These are phyloP conservation scores for Solanum clarkiae DNA, from an alignment of 257 asterid species.

Conservation along the genomic window DNA sequence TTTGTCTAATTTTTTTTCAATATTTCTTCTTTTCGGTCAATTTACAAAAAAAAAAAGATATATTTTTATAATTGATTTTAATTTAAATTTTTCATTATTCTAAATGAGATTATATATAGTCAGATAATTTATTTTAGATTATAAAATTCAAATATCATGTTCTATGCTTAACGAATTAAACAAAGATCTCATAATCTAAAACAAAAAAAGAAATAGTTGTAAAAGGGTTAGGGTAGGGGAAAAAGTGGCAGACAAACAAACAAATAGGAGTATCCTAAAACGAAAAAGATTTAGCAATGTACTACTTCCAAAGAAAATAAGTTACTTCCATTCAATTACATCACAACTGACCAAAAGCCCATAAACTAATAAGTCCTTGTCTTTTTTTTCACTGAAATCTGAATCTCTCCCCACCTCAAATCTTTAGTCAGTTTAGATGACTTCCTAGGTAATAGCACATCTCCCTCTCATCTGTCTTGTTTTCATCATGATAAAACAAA, in stretches of 20 bases:
- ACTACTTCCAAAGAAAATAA: not conserved
- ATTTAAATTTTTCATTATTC: too few species aligned
- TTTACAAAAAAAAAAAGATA: too few species aligned
- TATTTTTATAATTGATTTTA: too few species aligned
- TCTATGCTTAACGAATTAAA: too few species aligned
- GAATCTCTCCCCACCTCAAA: constrained; percentile 9
- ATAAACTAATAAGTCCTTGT: not conserved
- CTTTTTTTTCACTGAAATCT: constrained; percentile 4
- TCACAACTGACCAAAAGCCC: not conserved
- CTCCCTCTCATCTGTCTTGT: constrained; percentile 30
- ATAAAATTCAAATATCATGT: too few species aligned
- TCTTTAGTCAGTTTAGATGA: not conserved
- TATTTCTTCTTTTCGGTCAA: too few species aligned
- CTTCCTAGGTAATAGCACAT: constrained; percentile 28
- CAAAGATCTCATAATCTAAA: not conserved
- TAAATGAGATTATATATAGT: not conserved
- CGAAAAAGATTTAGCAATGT: not conserved
- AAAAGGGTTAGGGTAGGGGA: not conserved
- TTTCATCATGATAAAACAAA: constrained; percentile 37
- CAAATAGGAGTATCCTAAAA: not conserved
- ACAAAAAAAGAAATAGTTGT: not conserved
- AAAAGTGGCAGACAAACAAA: not conserved
- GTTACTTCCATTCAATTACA: not conserved
- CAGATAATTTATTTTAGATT: not conserved
- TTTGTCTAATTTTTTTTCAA: too few species aligned